Evolutionary conservation across 768 basidiomycete species (phyloP), one percentile per base, ranked within the genome.

Genomic region (Hericium erinaceus): DNA sequence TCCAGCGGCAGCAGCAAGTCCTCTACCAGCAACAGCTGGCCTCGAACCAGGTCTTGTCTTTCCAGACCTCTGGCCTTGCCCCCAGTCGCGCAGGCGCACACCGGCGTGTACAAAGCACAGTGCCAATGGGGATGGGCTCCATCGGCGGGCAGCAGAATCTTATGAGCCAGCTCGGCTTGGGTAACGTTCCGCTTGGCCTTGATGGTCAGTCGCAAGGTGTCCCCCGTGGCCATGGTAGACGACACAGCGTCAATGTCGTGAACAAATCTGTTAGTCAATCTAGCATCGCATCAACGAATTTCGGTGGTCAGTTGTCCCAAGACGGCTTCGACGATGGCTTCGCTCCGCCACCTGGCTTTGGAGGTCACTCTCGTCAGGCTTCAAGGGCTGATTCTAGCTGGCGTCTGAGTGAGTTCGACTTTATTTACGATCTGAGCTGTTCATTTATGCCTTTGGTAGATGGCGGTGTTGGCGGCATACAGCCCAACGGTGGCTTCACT

Each of bases 181-280:
- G 77, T 55, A 78, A 73, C 56, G 69, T 73, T n/a, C 73, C 70
- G 51, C 62, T 87, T 41, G 82, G 74, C 2, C 72, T 87, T 40
- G 88, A 89, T 65, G 80, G 79, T 12, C 85, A 87, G 64, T 69
- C 79, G 41, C 76, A 81, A 63, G 81, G 81, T 46, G 72, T 89
- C 50, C 87, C 89, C 52, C 84, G 89, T 58, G 89, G 89, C 24
- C 93, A 95, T 68, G 92, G 90, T 40, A 80, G 93, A 48, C 77
- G 93, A 57, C 91, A 94, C 70, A 93, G 91, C 61, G 92, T 95
- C 61, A 95, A 94, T 65, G 91, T 95, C 38, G 82, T 92, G 60
- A 91, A 89, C 70, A 92, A 93, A 69, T 66, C 81, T 15, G 69
- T 68, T 49, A 73, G 75, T 53, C 83, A 84, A 64, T 71, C 61